phyloP scores from a whole-genome alignment of 2,329 filamentous ascomycete genomes.

The Epichloe glyceriae region DNA sequence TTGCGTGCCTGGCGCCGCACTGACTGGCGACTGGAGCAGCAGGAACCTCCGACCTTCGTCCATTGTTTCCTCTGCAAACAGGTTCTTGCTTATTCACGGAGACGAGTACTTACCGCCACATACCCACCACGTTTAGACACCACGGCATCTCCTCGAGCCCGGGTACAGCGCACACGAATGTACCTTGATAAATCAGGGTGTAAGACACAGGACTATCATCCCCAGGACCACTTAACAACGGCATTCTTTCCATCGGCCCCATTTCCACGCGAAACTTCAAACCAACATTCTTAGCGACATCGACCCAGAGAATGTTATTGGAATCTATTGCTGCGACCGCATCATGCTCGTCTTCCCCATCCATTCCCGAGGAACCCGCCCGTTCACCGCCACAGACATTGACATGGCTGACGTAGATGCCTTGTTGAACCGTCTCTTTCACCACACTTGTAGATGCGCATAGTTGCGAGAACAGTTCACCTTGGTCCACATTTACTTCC shows the following conservation, averaged over 20 bases:
- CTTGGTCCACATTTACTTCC: conserved; percentile 50
- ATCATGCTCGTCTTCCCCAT: not conserved
- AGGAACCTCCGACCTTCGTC: too few relatives aligned
- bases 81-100: too few relatives aligned
- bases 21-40: too few relatives aligned
- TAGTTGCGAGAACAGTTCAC: conserved; percentile 64
- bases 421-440: conserved; percentile 46
- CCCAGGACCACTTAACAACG: conserved; percentile 42
- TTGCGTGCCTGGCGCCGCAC: too few relatives aligned
- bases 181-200: conserved; percentile 60
- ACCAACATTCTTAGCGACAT: conserved; percentile 48
- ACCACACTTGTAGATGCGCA: conserved; percentile 56
- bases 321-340: conserved; percentile 1
- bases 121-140: not conserved
- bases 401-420: conserved; percentile 50
- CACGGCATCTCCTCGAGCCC: too few relatives aligned
- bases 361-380: conserved; percentile 10
- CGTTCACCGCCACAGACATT: conserved; percentile 49
- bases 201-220: conserved; percentile 59
- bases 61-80: not conserved
- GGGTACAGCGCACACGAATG: conserved; percentile 11
- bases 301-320: conserved; percentile 52
- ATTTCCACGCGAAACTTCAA: conserved; percentile 48
- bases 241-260: conserved; percentile 25
- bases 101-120: too few relatives aligned